Conservation (phyloP, 345 rosid genomes). For the Sonneratia alba region DNA sequence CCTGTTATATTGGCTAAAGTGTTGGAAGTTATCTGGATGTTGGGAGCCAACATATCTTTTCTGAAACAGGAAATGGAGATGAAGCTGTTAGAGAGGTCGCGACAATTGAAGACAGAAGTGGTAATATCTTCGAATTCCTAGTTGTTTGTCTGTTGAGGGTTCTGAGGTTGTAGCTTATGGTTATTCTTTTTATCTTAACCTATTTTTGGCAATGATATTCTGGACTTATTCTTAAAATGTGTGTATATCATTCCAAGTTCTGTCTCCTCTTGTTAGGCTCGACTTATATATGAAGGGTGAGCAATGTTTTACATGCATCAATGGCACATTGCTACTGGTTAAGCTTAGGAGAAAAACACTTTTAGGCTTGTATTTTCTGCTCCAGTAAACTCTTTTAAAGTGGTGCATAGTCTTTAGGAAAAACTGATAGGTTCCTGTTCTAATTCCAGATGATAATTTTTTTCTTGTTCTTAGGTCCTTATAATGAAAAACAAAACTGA, state of each 20-base stretch:
- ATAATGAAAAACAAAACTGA: background rate
- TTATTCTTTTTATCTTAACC: background rate
- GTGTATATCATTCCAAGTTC: background rate
- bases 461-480: background rate
- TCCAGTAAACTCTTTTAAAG: background rate
- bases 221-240: background rate
- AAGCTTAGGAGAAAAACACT: background rate
- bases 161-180: background rate
- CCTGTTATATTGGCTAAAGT: background rate
- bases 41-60: background rate
- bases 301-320: background rate
- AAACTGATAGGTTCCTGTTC: background rate
- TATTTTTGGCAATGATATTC: conserved; percentile 16
- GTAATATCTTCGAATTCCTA: conserved; percentile 26
- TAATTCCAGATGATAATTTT: background rate
- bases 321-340: background rate
- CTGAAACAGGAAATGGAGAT: conserved; percentile 69
- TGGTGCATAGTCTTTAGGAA: background rate
- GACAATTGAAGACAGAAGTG: conserved; percentile 64
- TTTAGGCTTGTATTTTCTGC: background rate
- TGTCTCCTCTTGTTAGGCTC: background rate
- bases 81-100: conserved; percentile 61
- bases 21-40: background rate
- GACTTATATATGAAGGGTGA: background rate
- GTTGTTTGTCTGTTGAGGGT: background rate